Base-by-base conservation (phyloP, 2,329 filamentous ascomycete species). In the Colletotrichum scovillei region DNA sequence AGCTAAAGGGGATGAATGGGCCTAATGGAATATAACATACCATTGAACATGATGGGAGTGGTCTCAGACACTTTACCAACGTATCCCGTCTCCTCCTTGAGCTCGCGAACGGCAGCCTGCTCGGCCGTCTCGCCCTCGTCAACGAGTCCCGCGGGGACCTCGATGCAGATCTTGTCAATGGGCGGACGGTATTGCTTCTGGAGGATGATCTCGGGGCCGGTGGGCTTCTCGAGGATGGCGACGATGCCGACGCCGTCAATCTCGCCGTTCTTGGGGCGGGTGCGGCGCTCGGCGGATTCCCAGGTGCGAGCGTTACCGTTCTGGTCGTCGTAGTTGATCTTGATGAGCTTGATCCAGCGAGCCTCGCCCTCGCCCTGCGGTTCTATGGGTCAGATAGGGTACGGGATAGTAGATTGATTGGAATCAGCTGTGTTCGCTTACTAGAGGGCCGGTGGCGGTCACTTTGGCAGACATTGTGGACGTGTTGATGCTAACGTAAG, bases 191-290 rank as follows among this genome's bases (percentile, higher is more conserved):
- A 93, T 79, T 93, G 92, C 80, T 91, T 92, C 80, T 93, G 91
- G 1, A 93, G 86, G 24, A 93, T 81, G 57, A 92, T 86, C 77
- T 91, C 85, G 3, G 88, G 87, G 0, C 85, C 88, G 0, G 82
- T 82, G 9, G 86, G 80, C 75, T 87, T 88, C 75, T 90, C 84
- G 16, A 95, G 84, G 75, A 95, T 89, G 55, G 92, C 93, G 19
- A 94, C 86, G 70, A 95, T 93, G 73, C 92, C 92, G 16, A 95
- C 92, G 65, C 91, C 92, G 77, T 95, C 93, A 66, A 94, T 91
- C 42, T 90, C 88, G 70, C 86, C 86, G 75, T 82, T 85, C 68
- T 85, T 84, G 14, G 92, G 92, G 4, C 92, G 89, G 0, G 92
- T 94, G 35, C 87, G 87, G n/a, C 93, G 89, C 81, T 94, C 91